A percentile compares a stretch with the other conserved stretches of the same genome.
phyloP scores from a whole-genome alignment of 495 filamentous ascomycete species.

The Chaetomium tenue region DNA sequence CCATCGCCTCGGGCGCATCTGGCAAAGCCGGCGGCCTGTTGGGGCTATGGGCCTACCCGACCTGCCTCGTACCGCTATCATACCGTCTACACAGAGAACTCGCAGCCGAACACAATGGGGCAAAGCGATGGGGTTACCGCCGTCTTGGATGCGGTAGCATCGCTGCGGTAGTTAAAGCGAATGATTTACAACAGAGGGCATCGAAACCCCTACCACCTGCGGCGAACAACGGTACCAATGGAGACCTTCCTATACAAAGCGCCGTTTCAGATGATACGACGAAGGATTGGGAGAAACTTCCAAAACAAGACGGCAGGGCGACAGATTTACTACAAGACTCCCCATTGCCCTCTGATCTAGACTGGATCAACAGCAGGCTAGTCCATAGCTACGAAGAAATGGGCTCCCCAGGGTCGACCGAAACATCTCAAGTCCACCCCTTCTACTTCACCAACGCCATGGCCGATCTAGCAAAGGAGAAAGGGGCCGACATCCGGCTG shows the following conservation, averaged over 20 bases:
- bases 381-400: conserved; percentile 75
- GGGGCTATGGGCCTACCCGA: conserved; percentile 90
- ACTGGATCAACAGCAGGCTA: conserved; percentile 75
- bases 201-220: conserved; percentile 12
- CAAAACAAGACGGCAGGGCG: conserved; percentile 69
- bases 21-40: conserved; percentile 94
- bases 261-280: conserved; percentile 20
- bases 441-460: conserved; percentile 89
- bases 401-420: conserved; percentile 62
- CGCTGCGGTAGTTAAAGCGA: conserved; percentile 53
- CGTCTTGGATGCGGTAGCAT: conserved; percentile 73
- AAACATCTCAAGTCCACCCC: conserved; percentile 92
- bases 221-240: conserved; percentile 18
- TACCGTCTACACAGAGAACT: conserved; percentile 81
- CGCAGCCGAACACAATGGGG: conserved; percentile 79
- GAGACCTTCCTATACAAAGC: conserved; percentile 37
- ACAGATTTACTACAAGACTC: conserved; percentile 57
- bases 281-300: conserved; percentile 58
- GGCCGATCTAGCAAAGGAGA: conserved; percentile 71
- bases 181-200: conserved; percentile 37
- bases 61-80: conserved; percentile 78
- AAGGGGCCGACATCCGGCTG: conserved; percentile 68
- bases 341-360: conserved; percentile 72
- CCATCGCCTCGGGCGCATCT: conserved; percentile 86
- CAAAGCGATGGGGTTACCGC: conserved; percentile 84